Evolutionary conservation across 306 rosid genomes (phyloP), one percentile per base, ranked within the genome.

Genomic region (Cucurbita pepo): DNA sequence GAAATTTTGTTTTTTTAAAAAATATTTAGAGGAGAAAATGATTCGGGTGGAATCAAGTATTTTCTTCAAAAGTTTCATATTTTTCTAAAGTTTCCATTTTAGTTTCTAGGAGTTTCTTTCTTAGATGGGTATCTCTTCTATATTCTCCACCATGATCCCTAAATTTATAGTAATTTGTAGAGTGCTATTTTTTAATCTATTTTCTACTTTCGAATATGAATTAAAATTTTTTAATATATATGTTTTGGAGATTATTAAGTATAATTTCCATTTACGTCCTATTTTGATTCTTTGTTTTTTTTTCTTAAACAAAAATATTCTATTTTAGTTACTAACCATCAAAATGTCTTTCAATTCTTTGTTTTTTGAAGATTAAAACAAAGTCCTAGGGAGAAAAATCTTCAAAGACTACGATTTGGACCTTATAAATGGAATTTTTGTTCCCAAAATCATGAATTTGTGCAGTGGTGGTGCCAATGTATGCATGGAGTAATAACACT

Each of bases 141-240:
- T 47, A 22, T 67, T 67, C 73, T 66, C 72, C 72, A 45, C 72
- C 72, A 45, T 66, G 19, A 66, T 66, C 11, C 72, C 56, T 19
- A 66, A 45, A 4, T 44, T 66, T 40, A 22, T 19, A 3, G 19
- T 13, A 22, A 67, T n/a, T 19, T 18, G 14, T 61, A 1, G 21
- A n/a, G 15, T 4, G 18, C 25, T 40, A 62, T 16, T 38, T 38
- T 62, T n/a, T 0, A 62, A 62, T 8, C 4, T 15, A 0, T 38
- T n/a, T 62, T 40, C 45, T 16, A 18, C 45, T 62, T 40, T 16
- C 4, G 13, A 62, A 40, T 56, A 58, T 22, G 5, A 13, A 57
- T 58, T 58, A 37, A 30, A 13, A 13, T 8, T 45, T 45, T 0
- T 12, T 25, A 22, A 57, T 8, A 22, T 5, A 5, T 5, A 12